Percentiles rank a stretch among this genome's conserved stretches.
Evolutionary conservation across 768 basidiomycete genomes (phyloP).

Genomic region (Sutorius australiensis): DNA sequence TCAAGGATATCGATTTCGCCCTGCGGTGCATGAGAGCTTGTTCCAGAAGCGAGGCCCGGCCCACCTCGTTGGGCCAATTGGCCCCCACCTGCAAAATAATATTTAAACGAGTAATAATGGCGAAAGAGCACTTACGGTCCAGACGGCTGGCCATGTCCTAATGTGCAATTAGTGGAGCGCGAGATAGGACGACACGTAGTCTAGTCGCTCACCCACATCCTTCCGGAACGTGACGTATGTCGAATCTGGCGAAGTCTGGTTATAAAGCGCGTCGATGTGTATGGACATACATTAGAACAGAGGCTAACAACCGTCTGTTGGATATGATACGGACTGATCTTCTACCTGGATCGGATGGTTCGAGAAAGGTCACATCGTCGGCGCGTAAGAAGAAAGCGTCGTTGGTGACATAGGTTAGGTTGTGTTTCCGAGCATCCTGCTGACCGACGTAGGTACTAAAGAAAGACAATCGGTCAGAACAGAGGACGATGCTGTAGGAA

Average conservation of each 20-base stretch:
- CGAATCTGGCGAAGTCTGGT: slow-evolving; percentile 17
- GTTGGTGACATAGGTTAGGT: slow-evolving; percentile 30
- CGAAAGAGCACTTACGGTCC: slow-evolving; percentile 13
- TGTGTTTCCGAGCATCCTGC: slow-evolving; percentile 21
- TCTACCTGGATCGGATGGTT: slow-evolving; percentile 22
- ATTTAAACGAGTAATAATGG: too few relatives aligned
- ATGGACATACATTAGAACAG: slow-evolving; percentile 18
- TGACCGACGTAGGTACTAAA: slow-evolving; percentile 27
- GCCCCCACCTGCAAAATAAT: slow-evolving; percentile 9
- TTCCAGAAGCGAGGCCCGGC: neutral
- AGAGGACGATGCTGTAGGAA: neutral
- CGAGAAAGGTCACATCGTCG: slow-evolving; percentile 25
- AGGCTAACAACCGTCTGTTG: slow-evolving; percentile 14
- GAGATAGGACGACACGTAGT: neutral
- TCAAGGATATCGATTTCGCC: slow-evolving; percentile 50
- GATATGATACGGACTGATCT: slow-evolving; percentile 30
- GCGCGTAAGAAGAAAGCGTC: slow-evolving; percentile 30
- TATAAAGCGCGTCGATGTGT: neutral
- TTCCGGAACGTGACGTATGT: slow-evolving; percentile 30
- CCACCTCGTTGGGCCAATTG: slow-evolving; percentile 19
- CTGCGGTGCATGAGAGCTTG: slow-evolving; percentile 1
- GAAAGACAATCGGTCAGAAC: neutral
- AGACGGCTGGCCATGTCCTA: slow-evolving; percentile 28
- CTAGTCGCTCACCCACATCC: slow-evolving; percentile 27
- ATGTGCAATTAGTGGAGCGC: neutral